A percentile compares a stretch with the other conserved stretches of the same genome.
Evolutionary conservation across 2,329 filamentous ascomycete genomes (phyloP).

Genomic region (Colletotrichum sp.): DNA sequence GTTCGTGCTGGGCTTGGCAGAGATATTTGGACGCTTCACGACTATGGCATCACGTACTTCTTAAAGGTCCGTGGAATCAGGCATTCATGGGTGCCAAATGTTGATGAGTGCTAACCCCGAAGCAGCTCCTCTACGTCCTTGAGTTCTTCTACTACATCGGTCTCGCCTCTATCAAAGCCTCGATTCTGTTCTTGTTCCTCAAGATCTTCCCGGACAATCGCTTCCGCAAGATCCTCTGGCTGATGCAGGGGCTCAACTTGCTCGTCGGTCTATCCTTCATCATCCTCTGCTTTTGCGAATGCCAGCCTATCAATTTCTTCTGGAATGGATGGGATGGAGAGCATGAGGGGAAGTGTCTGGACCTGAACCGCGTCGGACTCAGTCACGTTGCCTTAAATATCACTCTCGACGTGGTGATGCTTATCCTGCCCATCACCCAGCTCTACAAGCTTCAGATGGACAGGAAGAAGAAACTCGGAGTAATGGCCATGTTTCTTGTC

Average conservation of each 20-base stretch:
- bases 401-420: neutral
- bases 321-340: neutral
- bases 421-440: conserved; percentile 39
- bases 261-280: neutral
- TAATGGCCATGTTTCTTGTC: conserved; percentile 36
- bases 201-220: neutral
- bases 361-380: neutral
- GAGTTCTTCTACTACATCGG: conserved; percentile 34
- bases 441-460: conserved; percentile 34
- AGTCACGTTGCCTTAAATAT: neutral
- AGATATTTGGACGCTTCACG: conserved; percentile 39
- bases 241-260: neutral
- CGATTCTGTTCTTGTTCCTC: neutral
- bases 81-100: neutral
- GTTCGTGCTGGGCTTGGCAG: conserved; percentile 33
- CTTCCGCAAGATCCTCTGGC: neutral
- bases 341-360: neutral
- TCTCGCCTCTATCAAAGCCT: conserved; percentile 24
- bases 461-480: conserved; percentile 39
- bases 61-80: conserved; percentile 28
- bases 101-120: neutral
- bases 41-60: conserved; percentile 27
- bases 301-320: neutral
- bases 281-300: neutral
- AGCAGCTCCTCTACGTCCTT: conserved; percentile 30